These are phyloP conservation scores for Fusarium sp. DNA, from an alignment of 2,329 filamentous ascomycete genomes.

Conservation along the genomic window DNA sequence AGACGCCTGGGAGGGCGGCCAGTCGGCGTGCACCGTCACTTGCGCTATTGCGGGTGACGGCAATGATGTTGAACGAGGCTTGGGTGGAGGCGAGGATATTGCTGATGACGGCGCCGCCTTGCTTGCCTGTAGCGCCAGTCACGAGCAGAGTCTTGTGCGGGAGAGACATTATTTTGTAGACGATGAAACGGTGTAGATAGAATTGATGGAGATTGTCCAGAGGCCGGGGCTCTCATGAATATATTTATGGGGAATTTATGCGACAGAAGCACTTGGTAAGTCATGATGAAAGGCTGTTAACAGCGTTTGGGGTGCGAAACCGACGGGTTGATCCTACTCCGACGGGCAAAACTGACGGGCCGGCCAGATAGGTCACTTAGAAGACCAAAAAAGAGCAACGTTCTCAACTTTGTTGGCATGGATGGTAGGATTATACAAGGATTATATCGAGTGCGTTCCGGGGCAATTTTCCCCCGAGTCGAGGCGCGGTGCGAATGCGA, in stretches of 20 bases:
- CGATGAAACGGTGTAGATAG: not conserved
- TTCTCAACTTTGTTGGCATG: not conserved
- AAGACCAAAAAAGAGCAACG: not conserved
- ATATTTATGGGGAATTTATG: not conserved
- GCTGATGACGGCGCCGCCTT: conserved; percentile 8
- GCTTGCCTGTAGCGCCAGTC: conserved; percentile 7
- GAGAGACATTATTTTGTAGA: not conserved
- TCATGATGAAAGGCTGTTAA: not conserved
- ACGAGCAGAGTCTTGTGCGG: not conserved
- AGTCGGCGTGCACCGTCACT: not conserved
- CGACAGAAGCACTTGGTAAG: not conserved
- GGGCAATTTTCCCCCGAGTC: not conserved
- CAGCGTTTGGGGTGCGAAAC: not conserved
- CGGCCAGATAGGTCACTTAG: not conserved
- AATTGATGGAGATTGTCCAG: not conserved
- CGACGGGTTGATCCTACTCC: not conserved
- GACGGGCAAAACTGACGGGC: not conserved
- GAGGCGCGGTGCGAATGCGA: not conserved
- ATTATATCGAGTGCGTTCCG: not conserved
- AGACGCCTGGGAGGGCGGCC: not conserved
- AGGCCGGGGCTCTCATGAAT: not conserved
- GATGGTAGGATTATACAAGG: not conserved
- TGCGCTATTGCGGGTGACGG: not conserved
- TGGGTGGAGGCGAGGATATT: not conserved
- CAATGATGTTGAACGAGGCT: not conserved